phyloP scores from a whole-genome alignment of 768 basidiomycete species.

The Boletellus sp. region DNA sequence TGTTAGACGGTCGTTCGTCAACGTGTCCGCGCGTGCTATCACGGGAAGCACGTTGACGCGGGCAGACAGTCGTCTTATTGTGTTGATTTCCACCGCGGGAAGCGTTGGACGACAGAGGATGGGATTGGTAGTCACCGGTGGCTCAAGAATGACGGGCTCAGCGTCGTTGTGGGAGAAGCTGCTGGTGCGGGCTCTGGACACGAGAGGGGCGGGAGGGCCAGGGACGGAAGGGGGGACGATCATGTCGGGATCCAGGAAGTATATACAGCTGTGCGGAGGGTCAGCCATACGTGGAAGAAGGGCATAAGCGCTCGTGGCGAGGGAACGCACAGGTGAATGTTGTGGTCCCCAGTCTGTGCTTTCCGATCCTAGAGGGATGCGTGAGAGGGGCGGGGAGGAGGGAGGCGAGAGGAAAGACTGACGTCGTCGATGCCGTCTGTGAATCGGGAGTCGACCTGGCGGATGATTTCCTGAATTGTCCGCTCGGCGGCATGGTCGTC shows the following conservation, averaged over 20 bases:
- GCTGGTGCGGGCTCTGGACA: conserved; percentile 64
- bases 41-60: conserved; percentile 88
- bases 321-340: conserved; percentile 69
- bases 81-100: conserved; percentile 66
- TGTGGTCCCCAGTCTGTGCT: conserved; percentile 66
- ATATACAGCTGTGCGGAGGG: conserved; percentile 60
- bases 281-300: conserved; percentile 5
- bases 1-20: conserved; percentile 77
- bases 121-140: conserved; percentile 71
- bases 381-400: conserved; percentile 18
- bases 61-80: conserved; percentile 74
- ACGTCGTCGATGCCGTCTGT: conserved; percentile 76
- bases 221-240: conserved; percentile 71
- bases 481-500: conserved; percentile 66
- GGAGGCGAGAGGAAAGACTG: conserved; percentile 36
- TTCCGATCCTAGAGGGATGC: conserved; percentile 58
- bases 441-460: conserved; percentile 70
- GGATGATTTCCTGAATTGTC: conserved; percentile 60
- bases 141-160: conserved; percentile 78
- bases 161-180: conserved; percentile 69
- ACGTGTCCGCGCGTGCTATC: conserved; percentile 73
- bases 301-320: conserved; percentile 30
- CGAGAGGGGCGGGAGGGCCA: conserved; percentile 61
- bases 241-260: conserved; percentile 81
- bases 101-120: conserved; percentile 64